Evolutionary conservation across 495 filamentous ascomycete species (phyloP).

Genomic region (Lasiosphaeriaceae sp.): DNA sequence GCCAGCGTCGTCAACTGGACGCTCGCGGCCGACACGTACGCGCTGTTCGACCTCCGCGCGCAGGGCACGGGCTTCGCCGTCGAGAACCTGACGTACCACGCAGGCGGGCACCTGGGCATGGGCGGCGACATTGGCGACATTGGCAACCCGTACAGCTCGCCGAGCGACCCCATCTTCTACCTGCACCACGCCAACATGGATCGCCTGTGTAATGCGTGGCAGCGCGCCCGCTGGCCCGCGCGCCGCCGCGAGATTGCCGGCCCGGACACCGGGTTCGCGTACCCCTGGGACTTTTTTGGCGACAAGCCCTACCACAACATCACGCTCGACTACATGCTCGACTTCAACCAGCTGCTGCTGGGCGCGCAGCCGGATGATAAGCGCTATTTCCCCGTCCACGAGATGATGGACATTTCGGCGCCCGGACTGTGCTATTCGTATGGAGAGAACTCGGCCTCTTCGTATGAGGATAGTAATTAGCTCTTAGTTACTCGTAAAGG

Average conservation of each 20-base stretch:
- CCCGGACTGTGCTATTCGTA: conserved; percentile 37
- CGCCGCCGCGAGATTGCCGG: conserved; percentile 31
- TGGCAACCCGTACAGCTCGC: conserved; percentile 26
- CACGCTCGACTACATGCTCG: conserved; percentile 32
- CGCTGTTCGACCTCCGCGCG: background rate
- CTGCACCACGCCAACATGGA: conserved; percentile 63
- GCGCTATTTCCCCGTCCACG: conserved; percentile 18
- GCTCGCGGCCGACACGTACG: background rate
- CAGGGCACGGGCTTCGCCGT: background rate
- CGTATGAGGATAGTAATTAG: no score
- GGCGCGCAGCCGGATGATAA: no score
- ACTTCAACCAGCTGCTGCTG: conserved; percentile 14
- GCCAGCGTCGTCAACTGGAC: background rate
- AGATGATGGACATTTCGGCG: conserved; percentile 34
- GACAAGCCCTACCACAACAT: conserved; percentile 30
- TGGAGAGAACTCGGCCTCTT: background rate
- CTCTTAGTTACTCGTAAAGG: no score
- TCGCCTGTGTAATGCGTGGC: conserved; percentile 60
- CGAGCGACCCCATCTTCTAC: conserved; percentile 55
- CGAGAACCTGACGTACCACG: conserved; percentile 1
- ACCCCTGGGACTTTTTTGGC: conserved; percentile 31
- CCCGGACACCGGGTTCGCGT: conserved; percentile 30
- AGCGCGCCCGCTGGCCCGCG: conserved; percentile 25
- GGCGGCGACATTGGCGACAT: conserved; percentile 16
- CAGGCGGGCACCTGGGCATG: conserved; percentile 4